These are phyloP conservation scores for Cytospora chrysosperma DNA, from an alignment of 2,329 filamentous ascomycete species.

Conservation along the genomic window DNA sequence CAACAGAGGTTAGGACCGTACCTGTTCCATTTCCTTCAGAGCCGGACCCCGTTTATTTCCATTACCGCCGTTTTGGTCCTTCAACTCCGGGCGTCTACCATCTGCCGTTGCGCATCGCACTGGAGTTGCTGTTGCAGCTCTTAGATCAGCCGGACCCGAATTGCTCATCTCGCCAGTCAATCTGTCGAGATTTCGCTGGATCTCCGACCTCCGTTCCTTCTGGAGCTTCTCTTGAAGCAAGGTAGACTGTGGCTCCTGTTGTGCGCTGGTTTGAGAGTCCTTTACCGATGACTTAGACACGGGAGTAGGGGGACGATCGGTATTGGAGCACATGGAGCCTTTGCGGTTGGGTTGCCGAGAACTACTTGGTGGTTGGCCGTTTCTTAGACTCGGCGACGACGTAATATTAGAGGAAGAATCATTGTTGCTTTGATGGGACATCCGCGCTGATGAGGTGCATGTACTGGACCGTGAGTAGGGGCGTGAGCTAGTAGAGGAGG, in stretches of 20 bases:
- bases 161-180: constrained; percentile 39
- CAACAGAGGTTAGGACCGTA: constrained; percentile 35
- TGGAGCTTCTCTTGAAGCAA: constrained; percentile 57
- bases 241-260: constrained; percentile 42
- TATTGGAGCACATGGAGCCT: constrained; percentile 35
- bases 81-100: constrained; percentile 44
- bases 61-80: constrained; percentile 39
- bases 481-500: constrained; percentile 13
- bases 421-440: constrained; percentile 42
- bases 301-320: constrained; percentile 40
- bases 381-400: constrained; percentile 36
- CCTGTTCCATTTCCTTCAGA: constrained; percentile 67
- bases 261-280: constrained; percentile 35
- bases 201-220: constrained; percentile 49
- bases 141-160: constrained; percentile 40
- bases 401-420: constrained; percentile 43
- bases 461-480: constrained; percentile 44
- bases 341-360: constrained; percentile 35
- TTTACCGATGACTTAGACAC: constrained; percentile 43
- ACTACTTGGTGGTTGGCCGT: constrained; percentile 40
- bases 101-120: constrained; percentile 35
- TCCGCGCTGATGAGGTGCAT: constrained; percentile 42
- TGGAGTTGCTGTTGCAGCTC: constrained; percentile 41
- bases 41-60: constrained; percentile 56
- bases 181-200: constrained; percentile 42